A percentile compares a stretch with the other conserved stretches of the same genome.
phyloP scores from a whole-genome alignment of 306 rosid genomes.

The Vigna nakashimae region DNA sequence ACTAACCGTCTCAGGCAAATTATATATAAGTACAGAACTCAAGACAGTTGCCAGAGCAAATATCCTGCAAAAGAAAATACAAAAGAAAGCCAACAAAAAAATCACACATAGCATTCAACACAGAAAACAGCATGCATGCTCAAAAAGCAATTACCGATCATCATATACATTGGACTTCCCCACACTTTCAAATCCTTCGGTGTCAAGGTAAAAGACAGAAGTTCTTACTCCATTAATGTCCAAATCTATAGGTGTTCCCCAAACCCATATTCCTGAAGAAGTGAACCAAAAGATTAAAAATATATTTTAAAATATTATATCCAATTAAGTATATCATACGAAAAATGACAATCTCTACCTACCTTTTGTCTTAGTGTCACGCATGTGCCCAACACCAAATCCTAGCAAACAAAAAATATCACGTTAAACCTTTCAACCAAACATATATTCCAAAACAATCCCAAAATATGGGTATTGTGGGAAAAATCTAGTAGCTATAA shows the following conservation, averaged over 20 bases:
- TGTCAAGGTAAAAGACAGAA: conserved; percentile 91
- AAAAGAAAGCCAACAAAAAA: conserved; percentile 31
- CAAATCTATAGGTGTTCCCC: conserved; percentile 91
- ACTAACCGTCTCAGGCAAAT: conserved; percentile 94
- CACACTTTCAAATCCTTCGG: conserved; percentile 97
- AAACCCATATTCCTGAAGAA: conserved; percentile 88
- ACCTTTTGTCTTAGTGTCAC: conserved; percentile 98
- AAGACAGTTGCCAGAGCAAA: conserved; percentile 93
- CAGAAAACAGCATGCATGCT: conserved; percentile 34
- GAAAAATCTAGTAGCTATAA: conserved; percentile 35
- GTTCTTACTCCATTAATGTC: conserved; percentile 86
- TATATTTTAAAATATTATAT: conserved; percentile 14
- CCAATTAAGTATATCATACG: conserved; percentile 41
- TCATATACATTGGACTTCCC: conserved; percentile 98
- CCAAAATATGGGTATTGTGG: conserved; percentile 9
- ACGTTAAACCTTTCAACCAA: conserved; percentile 36
- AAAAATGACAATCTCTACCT: conserved; percentile 40
- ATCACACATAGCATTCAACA: conserved; percentile 19
- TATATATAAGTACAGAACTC: conserved; percentile 96
- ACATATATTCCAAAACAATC: conserved; percentile 24
- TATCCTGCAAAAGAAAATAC: conserved; percentile 68
- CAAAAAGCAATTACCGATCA: conserved; percentile 76
- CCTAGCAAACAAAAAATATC: conserved; percentile 56
- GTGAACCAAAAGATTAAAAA: conserved; percentile 30
- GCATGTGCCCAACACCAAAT: conserved; percentile 98